Percentiles rank a stretch among this genome's conserved stretches.
Conservation (phyloP, 345 rosid genomes). For the Dipteronia dyeriana region DNA sequence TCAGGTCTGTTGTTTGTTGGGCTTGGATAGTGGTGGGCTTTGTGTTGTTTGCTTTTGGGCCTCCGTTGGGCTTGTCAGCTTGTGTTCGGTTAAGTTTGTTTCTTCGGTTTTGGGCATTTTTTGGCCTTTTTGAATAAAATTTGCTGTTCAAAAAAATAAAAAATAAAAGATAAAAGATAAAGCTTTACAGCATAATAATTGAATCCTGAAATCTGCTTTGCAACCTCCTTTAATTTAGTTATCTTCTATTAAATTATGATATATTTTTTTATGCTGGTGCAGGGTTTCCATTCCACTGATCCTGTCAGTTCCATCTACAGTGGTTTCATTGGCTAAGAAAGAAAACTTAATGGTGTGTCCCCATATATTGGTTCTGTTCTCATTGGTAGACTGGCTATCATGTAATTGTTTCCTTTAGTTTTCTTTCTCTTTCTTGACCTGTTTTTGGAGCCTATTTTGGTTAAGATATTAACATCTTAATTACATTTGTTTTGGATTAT, state of each 20-base stretch:
- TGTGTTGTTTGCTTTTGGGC: too few relatives aligned
- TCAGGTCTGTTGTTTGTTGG: too few relatives aligned
- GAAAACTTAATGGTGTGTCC: slow-evolving; percentile 65
- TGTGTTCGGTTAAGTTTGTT: too few relatives aligned
- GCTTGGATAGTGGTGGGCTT: too few relatives aligned
- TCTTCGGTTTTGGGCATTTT: too few relatives aligned
- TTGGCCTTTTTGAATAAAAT: too few relatives aligned
- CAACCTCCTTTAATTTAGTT: background rate
- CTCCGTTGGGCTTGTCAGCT: too few relatives aligned
- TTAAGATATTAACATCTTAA: background rate
- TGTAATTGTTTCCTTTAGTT: background rate
- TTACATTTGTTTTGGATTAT: background rate
- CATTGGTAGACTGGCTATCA: background rate
- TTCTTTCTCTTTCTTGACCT: background rate
- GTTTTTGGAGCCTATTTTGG: background rate
- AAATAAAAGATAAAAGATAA: slow-evolving; percentile 1
- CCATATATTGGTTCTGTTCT: background rate
- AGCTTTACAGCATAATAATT: background rate
- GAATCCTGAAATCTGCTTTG: background rate
- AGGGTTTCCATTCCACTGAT: slow-evolving; percentile 85
- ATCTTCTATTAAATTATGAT: background rate
- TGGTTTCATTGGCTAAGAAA: slow-evolving; percentile 76
- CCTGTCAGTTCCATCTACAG: slow-evolving; percentile 78
- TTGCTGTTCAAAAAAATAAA: too few relatives aligned
- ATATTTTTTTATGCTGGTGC: slow-evolving; percentile 30